phyloP scores from a whole-genome alignment of 2,329 filamentous ascomycete genomes.

The Apiospora pterosperma region DNA sequence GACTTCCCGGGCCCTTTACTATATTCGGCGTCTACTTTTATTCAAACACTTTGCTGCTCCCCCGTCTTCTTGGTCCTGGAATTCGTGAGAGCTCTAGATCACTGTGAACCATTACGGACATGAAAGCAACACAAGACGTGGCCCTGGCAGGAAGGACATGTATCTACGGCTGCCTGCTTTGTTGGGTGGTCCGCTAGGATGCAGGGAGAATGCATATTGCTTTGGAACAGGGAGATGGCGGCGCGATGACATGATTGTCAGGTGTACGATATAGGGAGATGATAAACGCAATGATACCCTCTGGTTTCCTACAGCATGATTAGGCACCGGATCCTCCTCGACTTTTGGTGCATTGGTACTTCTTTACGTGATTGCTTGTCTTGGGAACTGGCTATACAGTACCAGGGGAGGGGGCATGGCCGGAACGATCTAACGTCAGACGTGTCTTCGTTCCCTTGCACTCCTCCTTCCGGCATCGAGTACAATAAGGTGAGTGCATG shows the following conservation, averaged over 20 bases:
- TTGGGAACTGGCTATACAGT: neutral
- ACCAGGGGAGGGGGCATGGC: too few species aligned
- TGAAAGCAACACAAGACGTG: neutral
- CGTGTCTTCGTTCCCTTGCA: too few species aligned
- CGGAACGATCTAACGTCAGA: too few species aligned
- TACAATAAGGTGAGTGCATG: too few species aligned
- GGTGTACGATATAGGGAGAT: conserved; percentile 10
- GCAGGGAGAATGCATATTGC: neutral
- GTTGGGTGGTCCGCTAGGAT: neutral
- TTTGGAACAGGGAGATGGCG: neutral
- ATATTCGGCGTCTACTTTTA: neutral
- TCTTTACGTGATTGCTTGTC: neutral
- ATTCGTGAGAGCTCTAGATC: neutral
- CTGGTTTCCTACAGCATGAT: conserved; percentile 9
- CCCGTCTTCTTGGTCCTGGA: neutral
- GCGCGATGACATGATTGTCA: neutral
- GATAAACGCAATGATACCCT: conserved; percentile 24
- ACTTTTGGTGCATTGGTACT: neutral
- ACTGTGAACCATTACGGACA: neutral
- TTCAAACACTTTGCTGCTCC: neutral
- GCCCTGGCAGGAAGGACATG: neutral
- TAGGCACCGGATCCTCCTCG: neutral
- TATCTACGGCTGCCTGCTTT: neutral
- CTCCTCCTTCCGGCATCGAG: too few species aligned
- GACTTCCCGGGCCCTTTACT: neutral